These are phyloP conservation scores for Aspergillus ostianus DNA, from an alignment of 495 filamentous ascomycete species.

Conservation along the genomic window DNA sequence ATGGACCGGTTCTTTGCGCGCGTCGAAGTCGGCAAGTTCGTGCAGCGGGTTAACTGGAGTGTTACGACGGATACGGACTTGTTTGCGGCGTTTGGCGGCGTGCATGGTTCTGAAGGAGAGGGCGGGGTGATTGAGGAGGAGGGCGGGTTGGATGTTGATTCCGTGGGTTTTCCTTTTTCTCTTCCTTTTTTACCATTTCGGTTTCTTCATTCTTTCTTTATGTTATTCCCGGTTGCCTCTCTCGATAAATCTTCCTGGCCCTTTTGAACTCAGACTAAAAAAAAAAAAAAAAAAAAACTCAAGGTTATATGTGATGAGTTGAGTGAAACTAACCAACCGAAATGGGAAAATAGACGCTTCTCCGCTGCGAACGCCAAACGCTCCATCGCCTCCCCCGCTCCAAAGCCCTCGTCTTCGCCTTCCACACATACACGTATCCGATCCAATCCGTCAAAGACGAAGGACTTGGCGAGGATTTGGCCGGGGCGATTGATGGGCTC, in stretches of 20 bases:
- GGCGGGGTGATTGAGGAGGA: slow-evolving; percentile 36
- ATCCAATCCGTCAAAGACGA: slow-evolving; percentile 67
- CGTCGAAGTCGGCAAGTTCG: slow-evolving; percentile 38
- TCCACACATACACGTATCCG: slow-evolving; percentile 79
- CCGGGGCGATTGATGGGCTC: slow-evolving; percentile 70
- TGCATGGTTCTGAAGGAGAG: slow-evolving; percentile 34
- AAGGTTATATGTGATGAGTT: too few species aligned
- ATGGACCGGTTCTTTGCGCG: slow-evolving; percentile 74
- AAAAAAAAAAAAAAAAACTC: too few species aligned
- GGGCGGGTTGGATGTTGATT: slow-evolving; percentile 50
- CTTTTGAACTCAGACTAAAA: too few species aligned
- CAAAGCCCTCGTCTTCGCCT: slow-evolving; percentile 67
- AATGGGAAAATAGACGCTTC: slow-evolving; percentile 38
- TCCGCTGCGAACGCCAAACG: slow-evolving; percentile 76
- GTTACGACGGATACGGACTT: slow-evolving; percentile 57
- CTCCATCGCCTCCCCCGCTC: slow-evolving; percentile 68
- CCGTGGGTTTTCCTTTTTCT: slow-evolving; percentile 30
- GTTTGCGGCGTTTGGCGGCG: slow-evolving; percentile 49
- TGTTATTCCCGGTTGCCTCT: too few species aligned
- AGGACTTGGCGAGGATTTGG: slow-evolving; percentile 62
- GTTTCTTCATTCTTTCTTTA: too few species aligned
- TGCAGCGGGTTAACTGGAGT: slow-evolving; percentile 57
- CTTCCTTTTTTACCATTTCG: not conserved
- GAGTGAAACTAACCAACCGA: not conserved
- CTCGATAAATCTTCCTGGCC: too few species aligned